phyloP scores from a whole-genome alignment of 164 flowering plant species.

The Brasenia schreberi region DNA sequence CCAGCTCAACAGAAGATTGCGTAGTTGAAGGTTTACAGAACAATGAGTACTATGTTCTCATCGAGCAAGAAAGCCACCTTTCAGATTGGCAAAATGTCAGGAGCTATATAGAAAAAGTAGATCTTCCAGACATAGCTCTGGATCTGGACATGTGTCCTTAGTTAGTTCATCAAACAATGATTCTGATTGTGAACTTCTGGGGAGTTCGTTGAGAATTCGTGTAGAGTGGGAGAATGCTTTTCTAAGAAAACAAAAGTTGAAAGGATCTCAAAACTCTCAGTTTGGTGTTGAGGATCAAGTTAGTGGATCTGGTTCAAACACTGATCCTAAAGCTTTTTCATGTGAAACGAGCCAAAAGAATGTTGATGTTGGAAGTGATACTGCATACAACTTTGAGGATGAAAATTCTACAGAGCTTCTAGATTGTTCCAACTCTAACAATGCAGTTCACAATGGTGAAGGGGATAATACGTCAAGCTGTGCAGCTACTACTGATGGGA shows the following conservation, averaged over 20 bases:
- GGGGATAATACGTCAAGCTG: conserved; percentile 8
- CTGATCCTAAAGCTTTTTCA: conserved; percentile 5
- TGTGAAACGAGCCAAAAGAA: conserved; percentile 3
- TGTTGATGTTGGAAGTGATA: conserved; percentile 10
- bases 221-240: conserved; percentile 71
- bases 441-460: conserved; percentile 5
- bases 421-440: conserved; percentile 14
- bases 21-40: conserved; percentile 14
- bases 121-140: conserved; percentile 26
- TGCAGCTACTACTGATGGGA: conserved; percentile 4
- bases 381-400: not conserved
- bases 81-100: conserved; percentile 30
- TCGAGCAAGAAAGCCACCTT: conserved; percentile 15
- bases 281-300: conserved; percentile 17
- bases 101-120: conserved; percentile 17
- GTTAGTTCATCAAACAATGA: conserved; percentile 34
- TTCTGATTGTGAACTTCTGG: conserved; percentile 73
- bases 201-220: conserved; percentile 35
- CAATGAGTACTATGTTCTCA: conserved; percentile 20
- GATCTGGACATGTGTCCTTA: conserved; percentile 24
- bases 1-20: conserved; percentile 18
- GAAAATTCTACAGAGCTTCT: conserved; percentile 10
- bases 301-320: conserved; percentile 20
- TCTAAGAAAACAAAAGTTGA: conserved; percentile 19
- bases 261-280: conserved; percentile 7